These are phyloP conservation scores for Ophiostoma populinum DNA, from an alignment of 2,329 filamentous ascomycete genomes.

Conservation along the genomic window DNA sequence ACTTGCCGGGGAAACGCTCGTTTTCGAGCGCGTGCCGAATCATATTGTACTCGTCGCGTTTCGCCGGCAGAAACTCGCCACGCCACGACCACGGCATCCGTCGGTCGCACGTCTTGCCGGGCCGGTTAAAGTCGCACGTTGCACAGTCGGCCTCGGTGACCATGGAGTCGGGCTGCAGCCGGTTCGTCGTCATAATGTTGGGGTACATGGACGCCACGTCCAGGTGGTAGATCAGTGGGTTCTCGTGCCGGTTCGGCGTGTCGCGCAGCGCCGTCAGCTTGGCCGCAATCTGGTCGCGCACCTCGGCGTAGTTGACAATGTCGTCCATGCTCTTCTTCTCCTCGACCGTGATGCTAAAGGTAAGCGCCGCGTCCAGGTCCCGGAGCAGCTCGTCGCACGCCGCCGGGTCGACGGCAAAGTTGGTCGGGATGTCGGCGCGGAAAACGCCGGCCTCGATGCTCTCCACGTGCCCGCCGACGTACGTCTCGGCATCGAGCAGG, in stretches of 20 bases:
- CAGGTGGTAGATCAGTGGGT: conserved; percentile 89
- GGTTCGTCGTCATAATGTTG: conserved; percentile 99
- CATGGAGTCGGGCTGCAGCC: conserved; percentile 97
- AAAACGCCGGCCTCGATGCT: conserved; percentile 98
- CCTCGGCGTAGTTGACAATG: conserved; percentile 64
- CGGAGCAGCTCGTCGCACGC: conserved; percentile 78
- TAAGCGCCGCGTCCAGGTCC: conserved; percentile 76
- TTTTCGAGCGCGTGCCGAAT: conserved; percentile 82
- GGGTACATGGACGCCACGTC: conserved; percentile 99
- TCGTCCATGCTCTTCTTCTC: conserved; percentile 70
- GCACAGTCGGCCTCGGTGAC: conserved; percentile 91
- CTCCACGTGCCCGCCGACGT: conserved; percentile 95
- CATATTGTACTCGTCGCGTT: conserved; percentile 99
- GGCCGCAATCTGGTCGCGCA: conserved; percentile 65
- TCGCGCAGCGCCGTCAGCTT: conserved; percentile 56
- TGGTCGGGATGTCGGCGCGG: conserved; percentile 82
- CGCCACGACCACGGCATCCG: conserved; percentile 94
- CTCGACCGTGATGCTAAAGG: conserved; percentile 73
- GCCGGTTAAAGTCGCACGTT: conserved; percentile 94
- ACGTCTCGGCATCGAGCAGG: conserved; percentile 89
- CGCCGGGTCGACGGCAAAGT: conserved; percentile 75
- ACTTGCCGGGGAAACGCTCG: conserved; percentile 72
- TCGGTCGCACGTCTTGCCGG: conserved; percentile 91
- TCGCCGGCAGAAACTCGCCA: conserved; percentile 90
- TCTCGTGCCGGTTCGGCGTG: conserved; percentile 69